Evolutionary conservation across 768 basidiomycete genomes (phyloP).

Genomic region (Austroboletus festivus): DNA sequence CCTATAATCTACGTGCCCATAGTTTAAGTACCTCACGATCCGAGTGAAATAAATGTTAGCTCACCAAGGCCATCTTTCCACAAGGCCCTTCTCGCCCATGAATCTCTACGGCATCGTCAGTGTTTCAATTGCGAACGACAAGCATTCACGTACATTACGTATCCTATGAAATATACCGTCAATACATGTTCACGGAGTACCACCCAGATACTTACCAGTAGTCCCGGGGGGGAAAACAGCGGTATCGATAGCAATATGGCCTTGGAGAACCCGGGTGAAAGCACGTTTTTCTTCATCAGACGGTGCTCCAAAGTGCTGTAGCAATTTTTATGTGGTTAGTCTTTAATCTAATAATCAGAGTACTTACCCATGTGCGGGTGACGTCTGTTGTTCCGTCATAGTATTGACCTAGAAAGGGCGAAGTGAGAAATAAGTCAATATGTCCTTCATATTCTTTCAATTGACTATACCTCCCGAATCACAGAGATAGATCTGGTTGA

Average conservation of each 20-base stretch:
- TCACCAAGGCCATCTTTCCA: slow-evolving; percentile 88
- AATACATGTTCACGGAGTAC: neutral
- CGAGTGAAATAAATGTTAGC: slow-evolving; percentile 12
- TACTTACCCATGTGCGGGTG: slow-evolving; percentile 77
- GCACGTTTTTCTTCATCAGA: slow-evolving; percentile 79
- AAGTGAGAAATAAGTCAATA: neutral
- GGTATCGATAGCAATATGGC: slow-evolving; percentile 86
- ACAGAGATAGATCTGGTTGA: slow-evolving; percentile 63
- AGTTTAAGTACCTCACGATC: neutral
- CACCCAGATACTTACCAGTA: slow-evolving; percentile 45
- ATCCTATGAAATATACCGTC: slow-evolving; percentile 39
- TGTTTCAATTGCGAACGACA: neutral
- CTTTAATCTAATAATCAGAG: neutral
- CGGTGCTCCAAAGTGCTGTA: slow-evolving; percentile 84
- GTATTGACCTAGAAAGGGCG: slow-evolving; percentile 61
- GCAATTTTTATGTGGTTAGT: neutral
- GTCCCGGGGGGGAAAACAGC: slow-evolving; percentile 81
- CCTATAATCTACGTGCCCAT: slow-evolving; percentile 52
- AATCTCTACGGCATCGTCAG: slow-evolving; percentile 50
- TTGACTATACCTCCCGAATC: slow-evolving; percentile 73
- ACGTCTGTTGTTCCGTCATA: slow-evolving; percentile 94
- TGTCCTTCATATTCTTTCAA: neutral
- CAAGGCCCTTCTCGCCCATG: slow-evolving; percentile 71
- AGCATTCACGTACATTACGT: slow-evolving; percentile 43
- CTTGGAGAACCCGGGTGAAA: slow-evolving; percentile 89